Evolutionary conservation across 768 basidiomycete species (phyloP).

Genomic region (Melanogaster broomeanus): DNA sequence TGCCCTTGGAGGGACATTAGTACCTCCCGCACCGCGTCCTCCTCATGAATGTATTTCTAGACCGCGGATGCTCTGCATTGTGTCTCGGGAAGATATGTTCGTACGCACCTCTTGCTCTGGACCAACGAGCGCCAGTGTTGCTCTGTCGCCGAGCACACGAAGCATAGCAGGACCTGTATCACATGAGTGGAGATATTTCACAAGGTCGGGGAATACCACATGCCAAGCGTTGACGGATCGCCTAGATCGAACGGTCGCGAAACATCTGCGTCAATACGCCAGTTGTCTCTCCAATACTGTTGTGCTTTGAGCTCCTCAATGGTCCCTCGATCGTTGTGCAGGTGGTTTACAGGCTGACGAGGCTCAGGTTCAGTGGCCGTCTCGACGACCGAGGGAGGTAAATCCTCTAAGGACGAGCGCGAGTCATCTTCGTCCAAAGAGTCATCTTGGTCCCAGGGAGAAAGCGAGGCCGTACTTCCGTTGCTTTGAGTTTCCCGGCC

Average conservation of each 20-base stretch:
- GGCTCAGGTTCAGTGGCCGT: background rate
- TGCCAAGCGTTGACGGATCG: slow-evolving; percentile 75
- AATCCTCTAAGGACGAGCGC: slow-evolving; percentile 12
- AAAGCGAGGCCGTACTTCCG: slow-evolving; percentile 68
- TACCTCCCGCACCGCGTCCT: slow-evolving; percentile 76
- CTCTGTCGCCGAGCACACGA: slow-evolving; percentile 39
- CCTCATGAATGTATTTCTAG: slow-evolving; percentile 72
- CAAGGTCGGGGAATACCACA: slow-evolving; percentile 7
- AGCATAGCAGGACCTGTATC: slow-evolving; percentile 47
- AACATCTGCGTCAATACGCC: slow-evolving; percentile 50
- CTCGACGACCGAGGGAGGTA: slow-evolving; percentile 6
- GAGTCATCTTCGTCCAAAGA: slow-evolving; percentile 20
- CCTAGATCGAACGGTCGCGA: slow-evolving; percentile 57
- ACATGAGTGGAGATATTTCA: background rate
- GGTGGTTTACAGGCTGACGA: slow-evolving; percentile 1
- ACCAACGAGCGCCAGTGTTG: slow-evolving; percentile 40
- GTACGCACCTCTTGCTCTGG: slow-evolving; percentile 43
- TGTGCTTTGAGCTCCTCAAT: slow-evolving; percentile 62
- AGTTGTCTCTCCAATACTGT: slow-evolving; percentile 78
- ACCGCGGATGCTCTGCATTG: background rate
- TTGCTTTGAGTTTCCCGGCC: slow-evolving; percentile 48
- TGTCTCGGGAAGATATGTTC: background rate
- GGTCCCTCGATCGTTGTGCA: slow-evolving; percentile 41
- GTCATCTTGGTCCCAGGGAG: slow-evolving; percentile 61
- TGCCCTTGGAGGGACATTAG: slow-evolving; percentile 76